Conservation (phyloP, 352 stramenopile species). For the Globisporangium solare region DNA sequence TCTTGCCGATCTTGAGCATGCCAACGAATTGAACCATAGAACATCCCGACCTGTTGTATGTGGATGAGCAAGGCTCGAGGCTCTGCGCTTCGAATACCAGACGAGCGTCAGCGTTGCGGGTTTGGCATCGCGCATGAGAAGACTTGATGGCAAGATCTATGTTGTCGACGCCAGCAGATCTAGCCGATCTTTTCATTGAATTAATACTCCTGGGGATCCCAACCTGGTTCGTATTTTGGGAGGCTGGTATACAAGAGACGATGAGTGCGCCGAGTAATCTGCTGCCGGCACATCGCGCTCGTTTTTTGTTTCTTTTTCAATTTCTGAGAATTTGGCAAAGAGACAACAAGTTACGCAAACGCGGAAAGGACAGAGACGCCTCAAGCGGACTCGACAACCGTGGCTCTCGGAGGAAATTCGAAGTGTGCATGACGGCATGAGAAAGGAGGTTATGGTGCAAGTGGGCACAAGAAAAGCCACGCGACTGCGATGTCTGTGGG, state of each 20-base stretch:
- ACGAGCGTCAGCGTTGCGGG: background rate
- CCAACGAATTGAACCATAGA: background rate
- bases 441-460: background rate
- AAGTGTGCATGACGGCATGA: background rate
- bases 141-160: too few relatives aligned
- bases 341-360: background rate
- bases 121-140: too few relatives aligned
- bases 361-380: background rate
- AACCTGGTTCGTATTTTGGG: too few relatives aligned
- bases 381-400: background rate
- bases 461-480: background rate
- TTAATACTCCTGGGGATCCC: background rate
- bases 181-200: background rate
- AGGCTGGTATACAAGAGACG: background rate
- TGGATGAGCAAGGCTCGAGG: background rate
- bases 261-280: background rate
- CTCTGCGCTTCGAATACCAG: background rate
- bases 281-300: background rate
- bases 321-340: background rate
- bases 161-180: background rate
- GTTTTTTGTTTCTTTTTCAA: background rate
- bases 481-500: background rate
- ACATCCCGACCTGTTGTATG: background rate
- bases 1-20: background rate
- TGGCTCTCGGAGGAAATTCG: background rate